Evolutionary conservation across 768 basidiomycete species (phyloP).

Genomic region (Calocera viscosa): DNA sequence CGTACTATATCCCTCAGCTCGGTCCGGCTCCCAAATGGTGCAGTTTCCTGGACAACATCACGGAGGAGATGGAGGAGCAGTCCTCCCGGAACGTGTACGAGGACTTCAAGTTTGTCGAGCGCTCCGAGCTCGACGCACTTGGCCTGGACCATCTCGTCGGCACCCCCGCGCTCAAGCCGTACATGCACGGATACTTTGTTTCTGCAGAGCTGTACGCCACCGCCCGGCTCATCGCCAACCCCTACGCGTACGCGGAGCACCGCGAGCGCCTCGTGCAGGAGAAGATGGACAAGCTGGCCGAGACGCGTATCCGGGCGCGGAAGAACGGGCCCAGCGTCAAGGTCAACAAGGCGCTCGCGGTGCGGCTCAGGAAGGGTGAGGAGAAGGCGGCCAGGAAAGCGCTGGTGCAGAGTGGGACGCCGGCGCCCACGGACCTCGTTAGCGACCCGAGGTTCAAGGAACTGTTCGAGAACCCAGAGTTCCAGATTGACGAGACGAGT

Average conservation of each 20-base stretch:
- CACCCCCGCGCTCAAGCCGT: constrained; percentile 90
- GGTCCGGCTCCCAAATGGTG: constrained; percentile 97
- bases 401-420: constrained; percentile 23
- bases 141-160: constrained; percentile 93
- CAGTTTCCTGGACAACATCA: constrained; percentile 94
- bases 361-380: constrained; percentile 49
- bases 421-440: constrained; percentile 42
- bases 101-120: constrained; percentile 95
- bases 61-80: constrained; percentile 95
- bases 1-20: constrained; percentile 89
- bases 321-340: constrained; percentile 44
- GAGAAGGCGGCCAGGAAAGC: constrained; percentile 34
- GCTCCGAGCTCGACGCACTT: constrained; percentile 68
- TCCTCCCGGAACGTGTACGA: constrained; percentile 69
- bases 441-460: constrained; percentile 80
- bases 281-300: constrained; percentile 87
- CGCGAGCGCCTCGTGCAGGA: constrained; percentile 76
- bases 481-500: constrained; percentile 76
- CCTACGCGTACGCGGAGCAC: constrained; percentile 89
- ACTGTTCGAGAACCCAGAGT: constrained; percentile 84
- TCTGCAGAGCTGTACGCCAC: constrained; percentile 93
- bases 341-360: constrained; percentile 77
- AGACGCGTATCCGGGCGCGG: constrained; percentile 76
- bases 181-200: constrained; percentile 99
- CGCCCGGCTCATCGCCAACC: constrained; percentile 89